A percentile compares a stretch with the other conserved stretches of the same genome.
These are phyloP conservation scores for Scedosporium dehoogii DNA, from an alignment of 2,329 filamentous ascomycete genomes.

Conservation along the genomic window DNA sequence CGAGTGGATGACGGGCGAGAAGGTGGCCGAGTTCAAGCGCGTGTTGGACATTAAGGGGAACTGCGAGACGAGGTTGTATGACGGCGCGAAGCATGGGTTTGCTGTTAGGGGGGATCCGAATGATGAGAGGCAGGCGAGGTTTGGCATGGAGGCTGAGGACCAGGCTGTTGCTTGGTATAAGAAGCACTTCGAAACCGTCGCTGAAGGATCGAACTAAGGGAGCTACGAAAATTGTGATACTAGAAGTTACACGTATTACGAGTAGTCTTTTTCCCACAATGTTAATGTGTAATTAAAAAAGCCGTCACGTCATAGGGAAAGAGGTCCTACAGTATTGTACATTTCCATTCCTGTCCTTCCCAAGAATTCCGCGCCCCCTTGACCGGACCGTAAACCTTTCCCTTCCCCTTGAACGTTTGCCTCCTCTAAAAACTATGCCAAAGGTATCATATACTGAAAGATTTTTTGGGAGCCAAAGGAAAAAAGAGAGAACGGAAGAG, in stretches of 20 bases:
- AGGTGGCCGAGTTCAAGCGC: slow-evolving; percentile 15
- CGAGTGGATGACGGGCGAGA: slow-evolving; percentile 20
- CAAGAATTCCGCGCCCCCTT: neutral
- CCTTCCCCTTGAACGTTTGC: neutral
- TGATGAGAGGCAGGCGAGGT: slow-evolving; percentile 21
- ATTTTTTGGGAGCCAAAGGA: neutral
- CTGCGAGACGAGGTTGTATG: slow-evolving; percentile 22
- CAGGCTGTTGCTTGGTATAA: slow-evolving; percentile 27
- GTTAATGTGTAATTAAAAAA: neutral
- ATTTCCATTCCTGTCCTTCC: neutral
- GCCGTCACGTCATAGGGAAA: neutral
- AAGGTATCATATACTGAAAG: slow-evolving; percentile 2
- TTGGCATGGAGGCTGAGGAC: slow-evolving; percentile 22
- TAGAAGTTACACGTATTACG: no score
- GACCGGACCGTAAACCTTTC: neutral
- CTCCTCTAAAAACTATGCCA: neutral
- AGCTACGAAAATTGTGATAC: no score
- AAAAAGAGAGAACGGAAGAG: neutral
- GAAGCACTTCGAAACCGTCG: slow-evolving; percentile 2
- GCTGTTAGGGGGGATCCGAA: slow-evolving; percentile 22
- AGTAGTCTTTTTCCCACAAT: no score
- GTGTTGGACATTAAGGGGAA: slow-evolving; percentile 19
- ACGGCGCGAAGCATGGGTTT: slow-evolving; percentile 31
- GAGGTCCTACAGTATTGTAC: neutral
- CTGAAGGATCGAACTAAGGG: neutral